Conservation (phyloP, 768 basidiomycete genomes). For the Hysterangium stoloniferum region DNA sequence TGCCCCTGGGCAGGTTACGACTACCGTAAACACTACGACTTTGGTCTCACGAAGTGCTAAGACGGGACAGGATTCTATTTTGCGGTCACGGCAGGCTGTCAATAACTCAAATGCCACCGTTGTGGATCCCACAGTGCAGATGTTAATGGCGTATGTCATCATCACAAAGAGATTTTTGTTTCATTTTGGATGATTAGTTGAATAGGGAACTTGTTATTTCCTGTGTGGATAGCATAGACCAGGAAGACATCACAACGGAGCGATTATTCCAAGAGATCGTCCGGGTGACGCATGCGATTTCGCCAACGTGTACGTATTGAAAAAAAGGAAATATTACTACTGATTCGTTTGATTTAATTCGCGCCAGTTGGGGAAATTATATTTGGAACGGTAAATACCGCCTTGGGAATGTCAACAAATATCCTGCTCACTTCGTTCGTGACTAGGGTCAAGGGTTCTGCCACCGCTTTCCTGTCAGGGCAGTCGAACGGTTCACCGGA, state of each 20-base stretch:
- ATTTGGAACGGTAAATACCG: not conserved
- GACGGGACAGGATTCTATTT: not conserved
- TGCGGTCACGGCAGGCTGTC: not conserved
- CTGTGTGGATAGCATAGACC: slow-evolving; percentile 8
- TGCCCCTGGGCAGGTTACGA: not conserved
- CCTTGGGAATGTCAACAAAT: slow-evolving; percentile 2
- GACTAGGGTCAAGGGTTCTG: slow-evolving; percentile 17
- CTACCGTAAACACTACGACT: not conserved
- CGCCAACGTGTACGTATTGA: slow-evolving; percentile 1
- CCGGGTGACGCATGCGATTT: not conserved
- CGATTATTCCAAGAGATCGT: not conserved
- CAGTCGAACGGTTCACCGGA: slow-evolving; percentile 15
- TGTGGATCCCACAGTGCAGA: not conserved
- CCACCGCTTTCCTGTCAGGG: slow-evolving; percentile 14
- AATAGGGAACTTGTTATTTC: not conserved
- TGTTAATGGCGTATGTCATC: not conserved
- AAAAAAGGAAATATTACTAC: too few species aligned
- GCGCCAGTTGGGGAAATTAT: slow-evolving; percentile 10
- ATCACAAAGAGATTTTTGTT: not conserved
- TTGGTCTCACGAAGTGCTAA: not conserved
- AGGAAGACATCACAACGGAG: slow-evolving; percentile 2
- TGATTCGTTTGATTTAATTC: slow-evolving; percentile 14
- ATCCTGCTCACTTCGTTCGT: slow-evolving; percentile 16
- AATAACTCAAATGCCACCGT: not conserved
- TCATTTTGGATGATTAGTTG: not conserved